These are phyloP conservation scores for Phialophora chinensis DNA, from an alignment of 2,329 filamentous ascomycete species.

Conservation along the genomic window DNA sequence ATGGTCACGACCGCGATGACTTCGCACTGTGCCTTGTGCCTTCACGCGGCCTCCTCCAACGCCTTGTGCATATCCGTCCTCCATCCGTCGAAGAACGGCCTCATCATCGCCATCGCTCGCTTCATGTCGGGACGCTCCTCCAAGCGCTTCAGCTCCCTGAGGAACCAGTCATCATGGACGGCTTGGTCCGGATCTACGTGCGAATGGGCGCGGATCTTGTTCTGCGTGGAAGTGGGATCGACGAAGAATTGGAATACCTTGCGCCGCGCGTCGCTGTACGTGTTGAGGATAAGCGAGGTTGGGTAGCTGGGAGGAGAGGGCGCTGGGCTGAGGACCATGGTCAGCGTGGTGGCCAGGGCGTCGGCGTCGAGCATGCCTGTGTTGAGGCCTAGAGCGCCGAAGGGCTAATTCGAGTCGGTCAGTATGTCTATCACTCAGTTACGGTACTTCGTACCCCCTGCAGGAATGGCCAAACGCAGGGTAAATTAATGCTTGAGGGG, in stretches of 20 bases:
- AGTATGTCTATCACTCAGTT: no score
- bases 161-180: slow-evolving; percentile 23
- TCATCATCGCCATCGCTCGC: slow-evolving; percentile 16
- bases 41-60: not conserved
- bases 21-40: not conserved
- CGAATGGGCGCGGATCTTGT: slow-evolving; percentile 25
- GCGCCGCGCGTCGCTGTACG: slow-evolving; percentile 23
- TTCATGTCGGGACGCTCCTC: slow-evolving; percentile 14
- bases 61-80: slow-evolving; percentile 24
- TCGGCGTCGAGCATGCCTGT: slow-evolving; percentile 31
- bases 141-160: slow-evolving; percentile 12
- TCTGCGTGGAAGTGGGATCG: slow-evolving; percentile 25
- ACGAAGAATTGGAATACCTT: slow-evolving; percentile 31
- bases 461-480: no score
- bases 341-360: slow-evolving; percentile 23
- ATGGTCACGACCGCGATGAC: not conserved
- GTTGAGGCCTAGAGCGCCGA: slow-evolving; percentile 28
- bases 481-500: no score
- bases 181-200: not conserved
- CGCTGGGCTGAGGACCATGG: slow-evolving; percentile 22
- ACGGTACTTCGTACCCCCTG: no score
- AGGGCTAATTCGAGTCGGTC: slow-evolving; percentile 8
- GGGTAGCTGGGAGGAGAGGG: not conserved
- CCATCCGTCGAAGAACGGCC: slow-evolving; percentile 27
- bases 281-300: slow-evolving; percentile 7